phyloP scores from a whole-genome alignment of 768 basidiomycete genomes.

The Porphyrellus cyaneotinctus region DNA sequence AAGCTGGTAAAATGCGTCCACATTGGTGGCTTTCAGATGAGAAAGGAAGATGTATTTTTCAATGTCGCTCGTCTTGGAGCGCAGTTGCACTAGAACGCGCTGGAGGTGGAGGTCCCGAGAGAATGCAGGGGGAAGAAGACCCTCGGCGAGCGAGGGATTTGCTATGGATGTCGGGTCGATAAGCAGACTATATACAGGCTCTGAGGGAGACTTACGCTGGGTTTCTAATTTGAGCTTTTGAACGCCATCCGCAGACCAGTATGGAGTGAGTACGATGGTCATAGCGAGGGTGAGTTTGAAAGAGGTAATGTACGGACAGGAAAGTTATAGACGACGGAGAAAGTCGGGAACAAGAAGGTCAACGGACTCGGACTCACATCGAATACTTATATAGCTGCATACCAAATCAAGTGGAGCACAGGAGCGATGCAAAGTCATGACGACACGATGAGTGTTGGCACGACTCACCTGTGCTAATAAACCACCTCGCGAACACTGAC shows the following conservation, averaged over 20 bases:
- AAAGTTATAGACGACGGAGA: slow-evolving; percentile 6
- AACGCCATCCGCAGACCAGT: slow-evolving; percentile 58
- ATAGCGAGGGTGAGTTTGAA: slow-evolving; percentile 26
- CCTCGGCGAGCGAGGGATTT: slow-evolving; percentile 43
- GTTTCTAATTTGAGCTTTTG: slow-evolving; percentile 64
- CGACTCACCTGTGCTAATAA: background rate
- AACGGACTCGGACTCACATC: background rate
- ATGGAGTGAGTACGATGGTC: slow-evolving; percentile 67
- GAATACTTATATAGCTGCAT: slow-evolving; percentile 1
- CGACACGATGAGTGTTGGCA: background rate
- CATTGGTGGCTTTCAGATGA: slow-evolving; percentile 68
- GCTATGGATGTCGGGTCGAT: slow-evolving; percentile 29
- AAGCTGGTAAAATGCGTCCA: slow-evolving; percentile 72
- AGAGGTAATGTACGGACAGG: background rate
- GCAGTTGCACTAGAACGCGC: slow-evolving; percentile 66
- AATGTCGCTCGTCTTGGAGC: slow-evolving; percentile 66
- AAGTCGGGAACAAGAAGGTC: slow-evolving; percentile 4
- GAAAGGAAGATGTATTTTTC: slow-evolving; percentile 87
- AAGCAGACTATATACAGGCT: background rate
- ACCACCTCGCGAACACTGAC: too few species aligned
- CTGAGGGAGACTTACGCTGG: slow-evolving; percentile 39
- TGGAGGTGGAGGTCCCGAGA: slow-evolving; percentile 48
- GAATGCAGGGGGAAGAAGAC: slow-evolving; percentile 58
- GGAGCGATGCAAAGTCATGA: background rate
- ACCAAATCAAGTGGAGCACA: background rate